Evolutionary conservation across 225 moss, liverwort and hornwort genomes (phyloP), one percentile per base, ranked within the genome.

Genomic region (Climacium dendroides): DNA sequence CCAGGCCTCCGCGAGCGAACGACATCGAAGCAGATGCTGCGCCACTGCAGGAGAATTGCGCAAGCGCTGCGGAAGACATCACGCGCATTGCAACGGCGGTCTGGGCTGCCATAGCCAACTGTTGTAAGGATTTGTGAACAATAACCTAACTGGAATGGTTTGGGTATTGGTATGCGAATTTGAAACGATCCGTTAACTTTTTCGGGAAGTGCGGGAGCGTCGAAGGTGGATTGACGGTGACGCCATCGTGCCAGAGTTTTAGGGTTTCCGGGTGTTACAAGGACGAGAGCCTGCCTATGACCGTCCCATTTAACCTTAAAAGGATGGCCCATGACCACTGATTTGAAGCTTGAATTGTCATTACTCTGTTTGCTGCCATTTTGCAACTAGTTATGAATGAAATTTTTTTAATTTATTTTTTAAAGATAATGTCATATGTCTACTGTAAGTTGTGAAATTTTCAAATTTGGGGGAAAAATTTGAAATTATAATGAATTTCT

Each of bases 11-110:
- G 41, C 89, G 83, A 22, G 83, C 74, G 30, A 89, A 55, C 67
- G 89, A 81, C 89, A 90, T 92, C 54, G 93, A 89, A 14, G 81
- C 70, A 66, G 85, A 41, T 3, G 45, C 60, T 78, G 67, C 73
- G 9, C 80, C n/a, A 76, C 29, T 23, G 32, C 80, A 71, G 35
- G 80, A 78, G 7, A 79, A 67, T 11, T 59, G 88, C 47, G 58
- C 30, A 69, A 76, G 41, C 8, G 82, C 80, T 48, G 81, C 52
- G 72, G 87, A 73, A 34, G 89, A 88, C 75, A 88, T 90, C 54
- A 50, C 85, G 85, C 90, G 78, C 45, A 88, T 82, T 45, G 67
- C 80, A 11, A 72, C 74, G 15, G 63, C 79, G 43, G 89, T 87
- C 54, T 85, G 82, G 11, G 55, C 50, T 30, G 87, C 89, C 85